Evolutionary conservation across 306 rosid species (phyloP), one percentile per base, ranked within the genome.

Genomic region (Corylus avellana): DNA sequence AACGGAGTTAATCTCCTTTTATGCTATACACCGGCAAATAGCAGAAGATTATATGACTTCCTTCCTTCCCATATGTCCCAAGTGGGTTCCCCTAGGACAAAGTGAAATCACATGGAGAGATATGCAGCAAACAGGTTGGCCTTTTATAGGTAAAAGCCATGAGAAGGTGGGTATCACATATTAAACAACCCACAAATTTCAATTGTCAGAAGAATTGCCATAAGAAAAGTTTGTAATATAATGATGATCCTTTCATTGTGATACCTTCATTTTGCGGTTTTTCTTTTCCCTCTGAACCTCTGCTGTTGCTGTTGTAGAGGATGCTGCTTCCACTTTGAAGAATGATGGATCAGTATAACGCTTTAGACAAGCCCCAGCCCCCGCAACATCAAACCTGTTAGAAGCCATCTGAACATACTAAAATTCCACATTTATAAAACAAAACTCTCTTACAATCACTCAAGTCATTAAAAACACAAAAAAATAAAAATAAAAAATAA

Each of bases 291-390:
- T 87, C 77, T 81, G 89, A 76, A 59, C 86, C 72, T 90, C 90
- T 70, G 39, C 69, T 12, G 70, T 64, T 80, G 74, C 49, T 53
- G 69, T 70, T 80, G 72, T 83, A 82, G 84, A 83, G 75, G 88
- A 75, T 63, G 86, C 83, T 46, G 90, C 35, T 50, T 86, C 98
- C 27, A 75, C 87, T 85, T 88, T 89, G 83, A 93, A 93, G 88
- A 89, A 86, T 49, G 99, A 96, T 9, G 99, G 99, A 83, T 96
- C 97, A 66, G 97, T 89, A 86, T 91, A 96, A 55, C 99, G 98
- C 87, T 93, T 93, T 80, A 96, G 84, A 86, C 98, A 96, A 69
- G 97, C 94, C 80, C 99, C 98, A 80, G 94, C 98, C 71, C 98
- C 99, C 54, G 97, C 98, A 80, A 91, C 92, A 82, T 96, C 98